These are phyloP conservation scores for Saturnispora zaruensis DNA, from an alignment of 805 yeast species.

Conservation along the genomic window DNA sequence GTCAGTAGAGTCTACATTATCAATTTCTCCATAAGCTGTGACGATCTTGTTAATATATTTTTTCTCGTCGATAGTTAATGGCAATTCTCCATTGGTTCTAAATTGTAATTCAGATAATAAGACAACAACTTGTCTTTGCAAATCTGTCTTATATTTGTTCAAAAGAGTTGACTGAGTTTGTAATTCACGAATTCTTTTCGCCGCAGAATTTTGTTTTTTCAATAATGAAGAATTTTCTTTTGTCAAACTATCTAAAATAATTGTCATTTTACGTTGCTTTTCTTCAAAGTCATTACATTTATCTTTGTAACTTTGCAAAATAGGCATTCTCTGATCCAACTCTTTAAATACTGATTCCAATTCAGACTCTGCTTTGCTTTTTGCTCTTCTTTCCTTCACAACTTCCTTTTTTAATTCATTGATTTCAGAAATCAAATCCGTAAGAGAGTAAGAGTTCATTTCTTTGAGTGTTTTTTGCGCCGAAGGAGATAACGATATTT, in stretches of 20 bases:
- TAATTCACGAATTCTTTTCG: constrained; percentile 32
- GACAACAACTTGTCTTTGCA: constrained; percentile 75
- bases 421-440: constrained; percentile 58
- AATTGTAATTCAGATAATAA: constrained; percentile 59
- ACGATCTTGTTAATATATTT: constrained; percentile 53
- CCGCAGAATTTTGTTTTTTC: constrained; percentile 19
- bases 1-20: constrained; percentile 39
- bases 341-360: constrained; percentile 66
- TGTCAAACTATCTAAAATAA: constrained; percentile 45
- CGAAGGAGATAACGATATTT: constrained; percentile 28
- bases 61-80: constrained; percentile 58
- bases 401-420: constrained; percentile 57
- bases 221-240: constrained; percentile 30
- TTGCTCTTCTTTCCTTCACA: constrained; percentile 60
- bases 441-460: constrained; percentile 47
- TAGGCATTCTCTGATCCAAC: constrained; percentile 70
- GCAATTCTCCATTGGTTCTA: constrained; percentile 45
- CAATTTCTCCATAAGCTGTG: constrained; percentile 17
- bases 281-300: constrained; percentile 49
- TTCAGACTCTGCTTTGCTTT: constrained; percentile 60
- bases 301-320: constrained; percentile 56
- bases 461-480: constrained; percentile 44
- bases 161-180: constrained; percentile 41
- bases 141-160: constrained; percentile 54
- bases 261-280: constrained; percentile 46